These are phyloP conservation scores for Yamadazyma oceani DNA, from an alignment of 1,139 yeast genomes.

Conservation along the genomic window DNA sequence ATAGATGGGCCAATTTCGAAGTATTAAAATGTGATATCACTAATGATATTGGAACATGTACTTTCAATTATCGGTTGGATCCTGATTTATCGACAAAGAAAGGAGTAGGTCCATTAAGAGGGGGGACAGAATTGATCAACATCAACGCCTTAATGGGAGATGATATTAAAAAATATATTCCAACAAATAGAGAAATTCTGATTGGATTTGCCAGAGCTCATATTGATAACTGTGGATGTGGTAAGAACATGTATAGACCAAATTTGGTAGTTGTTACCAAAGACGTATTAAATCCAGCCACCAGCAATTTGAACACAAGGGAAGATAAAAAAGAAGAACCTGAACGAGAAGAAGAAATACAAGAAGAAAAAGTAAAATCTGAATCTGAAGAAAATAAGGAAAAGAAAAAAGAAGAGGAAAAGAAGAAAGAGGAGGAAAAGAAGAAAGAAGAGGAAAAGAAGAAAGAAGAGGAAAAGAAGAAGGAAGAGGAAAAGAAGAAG, in stretches of 20 bases:
- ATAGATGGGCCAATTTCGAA: conserved; percentile 39
- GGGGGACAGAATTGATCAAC: conserved; percentile 38
- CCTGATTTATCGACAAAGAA: conserved; percentile 17
- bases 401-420: conserved; percentile 5
- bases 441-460: conserved; percentile 7
- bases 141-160: conserved; percentile 21
- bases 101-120: conserved; percentile 35
- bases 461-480: conserved; percentile 9
- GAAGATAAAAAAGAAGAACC: neutral
- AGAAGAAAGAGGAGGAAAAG: conserved; percentile 11
- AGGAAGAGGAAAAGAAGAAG: conserved; percentile 4
- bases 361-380: conserved; percentile 6
- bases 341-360: conserved; percentile 1
- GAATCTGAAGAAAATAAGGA: conserved; percentile 8
- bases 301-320: neutral
- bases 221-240: conserved; percentile 36
- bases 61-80: conserved; percentile 24
- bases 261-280: conserved; percentile 29
- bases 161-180: conserved; percentile 10
- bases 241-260: conserved; percentile 36
- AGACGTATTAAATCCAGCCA: conserved; percentile 11
- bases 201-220: conserved; percentile 41
- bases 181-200: conserved; percentile 29
- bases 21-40: conserved; percentile 33
- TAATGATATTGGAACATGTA: conserved; percentile 25